These are phyloP conservation scores for Centrapalus pauciflorus DNA, from an alignment of 129 eudicot species.

Conservation along the genomic window DNA sequence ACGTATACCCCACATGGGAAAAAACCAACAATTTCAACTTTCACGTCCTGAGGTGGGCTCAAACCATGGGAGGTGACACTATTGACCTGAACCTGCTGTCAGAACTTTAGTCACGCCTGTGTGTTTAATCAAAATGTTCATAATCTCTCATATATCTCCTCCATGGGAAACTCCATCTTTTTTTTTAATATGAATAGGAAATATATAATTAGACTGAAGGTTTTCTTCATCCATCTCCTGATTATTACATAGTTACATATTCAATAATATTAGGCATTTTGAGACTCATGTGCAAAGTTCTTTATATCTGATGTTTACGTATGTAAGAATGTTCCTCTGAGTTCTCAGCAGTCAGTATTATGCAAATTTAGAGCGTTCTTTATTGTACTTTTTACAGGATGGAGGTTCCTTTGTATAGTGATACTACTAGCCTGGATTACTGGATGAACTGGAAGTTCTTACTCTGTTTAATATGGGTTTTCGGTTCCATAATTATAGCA, in stretches of 20 bases:
- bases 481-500: constrained; percentile 47
- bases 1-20: no score
- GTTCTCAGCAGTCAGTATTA: constrained; percentile 8
- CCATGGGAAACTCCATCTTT: no score
- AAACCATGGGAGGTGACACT: no score
- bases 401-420: constrained; percentile 38
- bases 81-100: not conserved
- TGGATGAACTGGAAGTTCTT: constrained; percentile 91
- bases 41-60: no score
- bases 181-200: no score
- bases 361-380: constrained; percentile 5
- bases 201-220: not conserved
- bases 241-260: constrained; percentile 1
- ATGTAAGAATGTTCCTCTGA: not conserved
- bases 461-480: constrained; percentile 57
- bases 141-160: not conserved
- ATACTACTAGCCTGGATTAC: constrained; percentile 60
- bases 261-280: not conserved
- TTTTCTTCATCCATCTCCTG: not conserved
- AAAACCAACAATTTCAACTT: no score
- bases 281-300: not conserved
- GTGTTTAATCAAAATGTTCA: not conserved
- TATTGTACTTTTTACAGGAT: constrained; percentile 41
- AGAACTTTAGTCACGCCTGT: not conserved
- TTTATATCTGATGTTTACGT: not conserved